Evolutionary conservation across 768 basidiomycete species (phyloP), one percentile per base, ranked within the genome.

Genomic region (Collybia sordida): DNA sequence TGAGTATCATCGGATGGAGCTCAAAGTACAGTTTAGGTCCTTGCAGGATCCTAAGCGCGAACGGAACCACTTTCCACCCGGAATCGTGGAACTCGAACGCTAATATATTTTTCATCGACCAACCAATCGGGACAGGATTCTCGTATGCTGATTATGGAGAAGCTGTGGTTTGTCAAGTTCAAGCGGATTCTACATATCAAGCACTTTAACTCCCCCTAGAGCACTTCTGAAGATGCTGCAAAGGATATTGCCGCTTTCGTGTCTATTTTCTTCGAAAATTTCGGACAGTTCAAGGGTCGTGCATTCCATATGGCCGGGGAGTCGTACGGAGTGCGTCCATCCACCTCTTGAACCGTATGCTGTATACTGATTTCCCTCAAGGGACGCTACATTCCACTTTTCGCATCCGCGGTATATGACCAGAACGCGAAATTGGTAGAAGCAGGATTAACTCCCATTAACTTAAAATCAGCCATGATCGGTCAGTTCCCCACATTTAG

Each of bases 321-420:
- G 66, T 90, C 86, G 0, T 92, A 91, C 55, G 89, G 80, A 1
- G 89, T 88, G 53, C 50, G 81, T 39, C 38, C 19, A 38, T 19
- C 21, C 12, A 6, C 1, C 1, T 8, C 9, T 42, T 69, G 22
- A 19, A 21, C 22, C 9, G 24, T 19, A 11, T 6, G 17, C 39
- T 24, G 31, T 9, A 25, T 41, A 4, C 6, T 50, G 15, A 12
- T 37, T 45, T 21, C 17, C n/a, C 14, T n/a, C 5, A 45, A 86
- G 86, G 85, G 86, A 4, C 79, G 83, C 9, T 87, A 88, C 58
- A 70, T 89, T 1, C 87, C 85, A 0, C 69, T 87, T 1, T 93
- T 93, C 54, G 90, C 89, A 0, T 77, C 86, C 14, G 83, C 85
- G 25, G 82, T 93, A 9, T 79, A 84, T 42, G 90, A 93, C 65